Evolutionary conservation across 768 basidiomycete genomes (phyloP).

Genomic region (Leccinum variicolor): DNA sequence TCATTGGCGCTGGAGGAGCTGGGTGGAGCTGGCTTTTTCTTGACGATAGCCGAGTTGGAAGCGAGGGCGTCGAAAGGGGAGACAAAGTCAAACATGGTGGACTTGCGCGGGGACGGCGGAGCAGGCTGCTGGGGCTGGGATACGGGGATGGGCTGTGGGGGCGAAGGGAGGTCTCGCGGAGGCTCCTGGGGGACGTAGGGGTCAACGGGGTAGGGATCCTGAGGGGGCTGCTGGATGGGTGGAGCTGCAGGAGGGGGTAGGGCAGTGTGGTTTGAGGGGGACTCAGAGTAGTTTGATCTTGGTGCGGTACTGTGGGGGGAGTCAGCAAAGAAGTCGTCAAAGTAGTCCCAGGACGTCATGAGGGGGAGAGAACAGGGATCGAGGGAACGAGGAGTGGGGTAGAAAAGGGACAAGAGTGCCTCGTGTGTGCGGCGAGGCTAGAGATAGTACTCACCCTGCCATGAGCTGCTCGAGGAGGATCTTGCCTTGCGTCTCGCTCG

Average conservation of each 20-base stretch:
- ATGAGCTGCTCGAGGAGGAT: slow-evolving; percentile 77
- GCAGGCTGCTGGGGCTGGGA: slow-evolving; percentile 39
- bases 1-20: slow-evolving; percentile 48
- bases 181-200: slow-evolving; percentile 21
- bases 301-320: slow-evolving; percentile 39
- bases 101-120: slow-evolving; percentile 69
- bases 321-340: slow-evolving; percentile 31
- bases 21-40: slow-evolving; percentile 59
- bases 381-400: slow-evolving; percentile 1
- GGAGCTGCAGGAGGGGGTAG: slow-evolving; percentile 42
- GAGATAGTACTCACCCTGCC: slow-evolving; percentile 57
- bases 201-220: slow-evolving; percentile 40
- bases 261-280: slow-evolving; percentile 36
- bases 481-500: slow-evolving; percentile 67
- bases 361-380: slow-evolving; percentile 15
- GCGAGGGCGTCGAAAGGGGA: slow-evolving; percentile 81
- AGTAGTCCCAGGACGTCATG: slow-evolving; percentile 33
- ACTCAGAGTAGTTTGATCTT: slow-evolving; percentile 50
- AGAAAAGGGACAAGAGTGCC: slow-evolving; percentile 22
- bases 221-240: slow-evolving; percentile 34
- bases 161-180: slow-evolving; percentile 24
- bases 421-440: slow-evolving; percentile 29
- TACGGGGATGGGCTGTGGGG: slow-evolving; percentile 19
- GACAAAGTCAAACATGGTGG: slow-evolving; percentile 81
- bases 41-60: slow-evolving; percentile 42